These are phyloP conservation scores for Cubamyces sp. DNA, from an alignment of 768 basidiomycete species.

Conservation along the genomic window DNA sequence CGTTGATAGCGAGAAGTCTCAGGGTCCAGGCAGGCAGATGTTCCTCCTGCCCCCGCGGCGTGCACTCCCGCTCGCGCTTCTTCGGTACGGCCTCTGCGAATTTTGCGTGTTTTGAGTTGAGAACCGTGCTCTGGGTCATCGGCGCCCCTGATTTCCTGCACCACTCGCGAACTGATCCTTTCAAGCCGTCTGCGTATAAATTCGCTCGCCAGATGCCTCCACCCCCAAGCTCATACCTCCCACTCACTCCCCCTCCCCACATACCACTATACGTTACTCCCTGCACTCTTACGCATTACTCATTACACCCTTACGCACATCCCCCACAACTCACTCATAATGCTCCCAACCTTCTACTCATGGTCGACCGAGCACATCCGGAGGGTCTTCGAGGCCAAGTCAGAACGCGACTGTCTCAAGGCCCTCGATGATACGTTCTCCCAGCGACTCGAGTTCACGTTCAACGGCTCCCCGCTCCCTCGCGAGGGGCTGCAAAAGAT, in stretches of 20 bases:
- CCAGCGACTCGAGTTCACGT: slow-evolving; percentile 40
- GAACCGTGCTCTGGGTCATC: slow-evolving; percentile 13
- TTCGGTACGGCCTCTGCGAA: slow-evolving; percentile 16
- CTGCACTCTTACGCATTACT: not conserved
- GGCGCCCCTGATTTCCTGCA: slow-evolving; percentile 9
- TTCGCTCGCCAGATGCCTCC: not conserved
- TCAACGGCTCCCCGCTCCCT: slow-evolving; percentile 49
- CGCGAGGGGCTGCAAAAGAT: slow-evolving; percentile 45
- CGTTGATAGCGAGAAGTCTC: slow-evolving; percentile 22
- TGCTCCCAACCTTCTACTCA: slow-evolving; percentile 47
- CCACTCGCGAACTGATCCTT: not conserved
- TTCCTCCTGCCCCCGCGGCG: slow-evolving; percentile 13
- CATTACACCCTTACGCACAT: not conserved
- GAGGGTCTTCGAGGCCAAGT: slow-evolving; percentile 53
- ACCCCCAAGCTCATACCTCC: not conserved
- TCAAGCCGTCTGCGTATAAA: slow-evolving; percentile 14
- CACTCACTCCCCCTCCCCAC: not conserved
- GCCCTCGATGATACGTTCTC: slow-evolving; percentile 54
- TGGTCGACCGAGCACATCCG: slow-evolving; percentile 57
- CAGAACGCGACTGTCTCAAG: slow-evolving; percentile 45
- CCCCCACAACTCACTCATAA: slow-evolving; percentile 1
- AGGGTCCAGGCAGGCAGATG: slow-evolving; percentile 1
- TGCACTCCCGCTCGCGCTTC: slow-evolving; percentile 1
- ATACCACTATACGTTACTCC: not conserved
- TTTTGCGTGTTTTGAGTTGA: slow-evolving; percentile 12